Evolutionary conservation across 305 asterid species (phyloP), one percentile per base, ranked within the genome.

Genomic region (Solanum chacoense): DNA sequence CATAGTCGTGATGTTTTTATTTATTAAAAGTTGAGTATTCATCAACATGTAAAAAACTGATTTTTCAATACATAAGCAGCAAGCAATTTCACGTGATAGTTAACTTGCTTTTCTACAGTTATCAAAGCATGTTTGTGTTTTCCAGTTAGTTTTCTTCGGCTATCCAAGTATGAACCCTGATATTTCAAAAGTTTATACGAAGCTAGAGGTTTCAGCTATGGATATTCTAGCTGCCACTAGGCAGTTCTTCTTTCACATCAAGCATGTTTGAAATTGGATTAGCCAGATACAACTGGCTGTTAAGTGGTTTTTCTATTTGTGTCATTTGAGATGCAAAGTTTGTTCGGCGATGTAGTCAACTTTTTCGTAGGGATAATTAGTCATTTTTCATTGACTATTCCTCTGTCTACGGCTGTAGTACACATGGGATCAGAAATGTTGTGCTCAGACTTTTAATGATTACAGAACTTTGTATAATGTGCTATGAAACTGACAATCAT

Each of bases 381-480:
- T 83, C 22, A 29, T 31, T 55, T 83, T 38, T 55, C 24, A 83
- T 50, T 45, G 42, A 83, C 7, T 83, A 50, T 20, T 31, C 12
- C 42, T 83, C 1, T 50, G 73, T 83, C 40, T 3, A 1, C 1
- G 11, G 16, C 0, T 32, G 0, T 50, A 31, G 73, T 11, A 29
- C 0, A 0, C 40, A 83, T 31, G 38, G 38, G 20, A 50, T 83
- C 71, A 83, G 42, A 29, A 50, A 50, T 16, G 29, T 29, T 83
- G 11, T 32, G 85, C 73, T 50, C 59, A 14, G n/a, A 38, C 69
- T 89, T 42, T 12, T 65, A 67, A 40, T 87, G 89, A 38, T 26
- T 89, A 87, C 91, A 93, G 92, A 90, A 65, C 81, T 90, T 88
- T 11, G 50, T 26, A 81, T 81, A 87, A 55, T 90, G 89, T 90